phyloP scores from a whole-genome alignment of 208 protist species.

The Crithidia fasciculata region DNA sequence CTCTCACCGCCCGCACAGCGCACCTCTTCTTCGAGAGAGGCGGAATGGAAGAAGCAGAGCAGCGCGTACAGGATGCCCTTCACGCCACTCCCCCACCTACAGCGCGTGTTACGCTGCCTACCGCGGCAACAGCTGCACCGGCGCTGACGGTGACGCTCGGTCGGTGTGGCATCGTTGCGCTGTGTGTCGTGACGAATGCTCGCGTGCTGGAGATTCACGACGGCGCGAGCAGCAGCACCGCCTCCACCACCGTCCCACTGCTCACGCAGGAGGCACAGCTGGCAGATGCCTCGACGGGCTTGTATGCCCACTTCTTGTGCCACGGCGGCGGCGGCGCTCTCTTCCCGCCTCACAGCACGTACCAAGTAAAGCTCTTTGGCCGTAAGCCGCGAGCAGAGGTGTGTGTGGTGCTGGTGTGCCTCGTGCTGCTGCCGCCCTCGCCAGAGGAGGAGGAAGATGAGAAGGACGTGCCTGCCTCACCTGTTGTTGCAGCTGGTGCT shows the following conservation, averaged over 20 bases:
- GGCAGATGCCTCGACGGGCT: not conserved
- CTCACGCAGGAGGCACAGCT: conserved; percentile 33
- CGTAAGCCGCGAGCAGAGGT: conserved; percentile 1
- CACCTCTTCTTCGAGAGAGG: not conserved
- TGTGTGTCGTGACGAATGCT: conserved; percentile 37
- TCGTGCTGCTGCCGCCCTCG: conserved; percentile 3
- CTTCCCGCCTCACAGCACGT: conserved; percentile 7
- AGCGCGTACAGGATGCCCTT: conserved; percentile 2
- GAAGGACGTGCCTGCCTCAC: not conserved
- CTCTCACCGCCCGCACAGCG: not conserved
- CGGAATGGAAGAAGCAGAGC: conserved; percentile 17
- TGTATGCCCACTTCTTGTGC: conserved; percentile 27
- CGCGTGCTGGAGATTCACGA: conserved; percentile 33
- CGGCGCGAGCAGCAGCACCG: not conserved
- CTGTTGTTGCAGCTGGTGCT: too few species aligned
- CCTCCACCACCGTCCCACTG: conserved; percentile 2
- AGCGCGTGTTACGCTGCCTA: not conserved
- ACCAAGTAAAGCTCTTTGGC: conserved; percentile 31
- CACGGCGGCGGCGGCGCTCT: conserved; percentile 22
- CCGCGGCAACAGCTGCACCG: conserved; percentile 10
- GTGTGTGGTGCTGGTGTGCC: conserved; percentile 8
- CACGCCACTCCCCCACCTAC: not conserved
- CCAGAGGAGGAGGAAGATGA: not conserved
- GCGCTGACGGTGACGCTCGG: conserved; percentile 12
- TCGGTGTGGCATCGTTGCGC: conserved; percentile 8